Base-by-base conservation (phyloP, 208 protist genomes). In the Trypanosoma cruzi region DNA sequence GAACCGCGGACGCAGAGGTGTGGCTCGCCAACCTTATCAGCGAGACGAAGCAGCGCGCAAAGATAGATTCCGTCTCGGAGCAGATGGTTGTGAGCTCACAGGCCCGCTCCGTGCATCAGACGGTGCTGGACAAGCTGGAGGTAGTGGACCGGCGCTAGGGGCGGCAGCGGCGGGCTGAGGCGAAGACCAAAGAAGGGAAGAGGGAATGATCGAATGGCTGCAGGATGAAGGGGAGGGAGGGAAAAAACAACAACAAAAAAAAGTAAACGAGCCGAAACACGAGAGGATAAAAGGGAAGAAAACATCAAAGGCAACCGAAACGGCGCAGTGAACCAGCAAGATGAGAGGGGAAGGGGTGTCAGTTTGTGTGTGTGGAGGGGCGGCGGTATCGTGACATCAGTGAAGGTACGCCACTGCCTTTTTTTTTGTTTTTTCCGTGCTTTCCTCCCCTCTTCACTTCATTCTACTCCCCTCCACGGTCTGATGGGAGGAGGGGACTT, bases 21-120 rank as follows among this genome's bases (percentile, higher is more conserved):
- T 97, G 90, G 89, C 71, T 97, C 32, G 93, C 89, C 48, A 92
- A 96, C 63, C 85, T 97, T 11, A 90, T 97, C 79, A 90, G 93
- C 70, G 86, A 94, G 58, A 92, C 90, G 32, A 90, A 94, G 78
- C 89, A 96, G 68, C 87, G 92, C 37, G 94, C 92, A 26, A 96
- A 95, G 82, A 89, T 98, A 64, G 92, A 98, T 71, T 93, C 90
- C 8, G 90, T 94, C 6, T 85, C 91, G 65, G 82, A 89, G 72
- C 85, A 94, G 76, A 86, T 96, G 63, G 82, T 88, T 40, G 86
- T 96, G 52, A 79, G 90, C 62, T 84, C 85, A 58, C 84, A 89
- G 76, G 82, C 82, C 28, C 85, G 84, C 53, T 82, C 90, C 13
- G 82, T 93, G 32, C 85, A 93, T 68, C 64, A 81, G 22, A 68